A percentile compares a stretch with the other conserved stretches of the same genome.
Evolutionary conservation across 192 early-diverging fungal genomes (phyloP).

Genomic region (Gryganskiella cystojenkinii): DNA sequence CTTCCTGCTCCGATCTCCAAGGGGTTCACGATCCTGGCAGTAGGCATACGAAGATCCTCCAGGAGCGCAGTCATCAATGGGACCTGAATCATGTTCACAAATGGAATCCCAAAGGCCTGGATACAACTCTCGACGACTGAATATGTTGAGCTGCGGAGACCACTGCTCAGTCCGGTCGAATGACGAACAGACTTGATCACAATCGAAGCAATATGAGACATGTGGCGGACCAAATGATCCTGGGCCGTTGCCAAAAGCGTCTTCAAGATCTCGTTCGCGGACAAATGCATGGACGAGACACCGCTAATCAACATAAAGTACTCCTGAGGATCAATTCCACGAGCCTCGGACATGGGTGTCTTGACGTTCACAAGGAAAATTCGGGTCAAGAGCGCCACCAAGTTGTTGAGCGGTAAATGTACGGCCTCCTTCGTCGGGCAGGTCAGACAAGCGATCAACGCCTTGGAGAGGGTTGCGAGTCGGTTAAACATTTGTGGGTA

Average conservation of each 20-base stretch:
- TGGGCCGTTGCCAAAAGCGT: constrained; percentile 47
- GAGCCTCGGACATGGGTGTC: constrained; percentile 43
- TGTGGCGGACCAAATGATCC: constrained; percentile 43
- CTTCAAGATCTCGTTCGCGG: constrained; percentile 53
- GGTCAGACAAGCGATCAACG: constrained; percentile 38
- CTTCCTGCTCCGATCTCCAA: constrained; percentile 40
- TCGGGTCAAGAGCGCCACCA: constrained; percentile 61
- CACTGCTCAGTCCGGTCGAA: constrained; percentile 29
- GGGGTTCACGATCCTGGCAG: constrained; percentile 29
- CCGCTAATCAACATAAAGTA: constrained; percentile 59
- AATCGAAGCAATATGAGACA: constrained; percentile 40
- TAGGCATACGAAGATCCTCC: constrained; percentile 54
- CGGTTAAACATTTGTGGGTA: constrained; percentile 27
- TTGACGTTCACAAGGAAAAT: constrained; percentile 57
- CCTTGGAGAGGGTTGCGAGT: constrained; percentile 28
- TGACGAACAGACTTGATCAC: constrained; percentile 44
- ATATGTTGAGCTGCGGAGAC: constrained; percentile 52
- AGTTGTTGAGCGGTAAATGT: constrained; percentile 59
- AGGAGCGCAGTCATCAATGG: constrained; percentile 52
- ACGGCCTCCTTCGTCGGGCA: constrained; percentile 53
- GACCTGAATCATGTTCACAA: constrained; percentile 55
- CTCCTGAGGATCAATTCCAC: constrained; percentile 58
- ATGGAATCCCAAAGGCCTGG: constrained; percentile 58
- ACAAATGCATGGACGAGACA: constrained; percentile 54
- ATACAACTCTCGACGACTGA: constrained; percentile 55